phyloP scores from a whole-genome alignment of 2,329 filamentous ascomycete genomes.

The Beauveria medogensis region DNA sequence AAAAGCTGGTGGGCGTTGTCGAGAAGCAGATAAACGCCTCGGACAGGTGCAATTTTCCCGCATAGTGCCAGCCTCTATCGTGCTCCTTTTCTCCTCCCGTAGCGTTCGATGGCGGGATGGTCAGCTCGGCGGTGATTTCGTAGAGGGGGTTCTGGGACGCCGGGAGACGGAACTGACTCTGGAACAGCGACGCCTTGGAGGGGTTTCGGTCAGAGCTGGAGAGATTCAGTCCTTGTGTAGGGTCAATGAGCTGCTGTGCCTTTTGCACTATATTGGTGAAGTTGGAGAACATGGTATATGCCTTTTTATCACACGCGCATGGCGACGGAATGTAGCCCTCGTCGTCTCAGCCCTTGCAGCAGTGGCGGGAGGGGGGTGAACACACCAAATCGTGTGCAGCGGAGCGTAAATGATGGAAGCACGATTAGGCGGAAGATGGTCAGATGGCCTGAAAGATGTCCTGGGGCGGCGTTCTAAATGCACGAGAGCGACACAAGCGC shows the following conservation, averaged over 20 bases:
- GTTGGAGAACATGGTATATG: constrained; percentile 47
- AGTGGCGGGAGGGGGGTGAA: background rate
- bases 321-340: constrained; percentile 1
- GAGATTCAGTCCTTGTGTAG: constrained; percentile 66
- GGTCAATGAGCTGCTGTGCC: constrained; percentile 91
- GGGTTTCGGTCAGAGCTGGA: constrained; percentile 71
- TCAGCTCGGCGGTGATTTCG: constrained; percentile 94
- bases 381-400: background rate
- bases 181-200: constrained; percentile 87
- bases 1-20: constrained; percentile 81
- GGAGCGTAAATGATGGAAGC: background rate
- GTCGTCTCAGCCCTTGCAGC: constrained; percentile 1
- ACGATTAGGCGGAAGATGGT: background rate
- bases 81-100: constrained; percentile 64
- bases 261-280: constrained; percentile 81
- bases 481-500: background rate
- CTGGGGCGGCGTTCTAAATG: background rate
- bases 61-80: constrained; percentile 77
- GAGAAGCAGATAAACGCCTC: constrained; percentile 96
- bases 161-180: constrained; percentile 91
- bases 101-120: constrained; percentile 66
- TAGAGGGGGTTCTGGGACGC: constrained; percentile 86
- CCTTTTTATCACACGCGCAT: constrained; percentile 10
- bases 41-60: constrained; percentile 85
- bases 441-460: background rate